Conservation (phyloP, 2,329 filamentous ascomycete species). For the Metarhizium rileyi region DNA sequence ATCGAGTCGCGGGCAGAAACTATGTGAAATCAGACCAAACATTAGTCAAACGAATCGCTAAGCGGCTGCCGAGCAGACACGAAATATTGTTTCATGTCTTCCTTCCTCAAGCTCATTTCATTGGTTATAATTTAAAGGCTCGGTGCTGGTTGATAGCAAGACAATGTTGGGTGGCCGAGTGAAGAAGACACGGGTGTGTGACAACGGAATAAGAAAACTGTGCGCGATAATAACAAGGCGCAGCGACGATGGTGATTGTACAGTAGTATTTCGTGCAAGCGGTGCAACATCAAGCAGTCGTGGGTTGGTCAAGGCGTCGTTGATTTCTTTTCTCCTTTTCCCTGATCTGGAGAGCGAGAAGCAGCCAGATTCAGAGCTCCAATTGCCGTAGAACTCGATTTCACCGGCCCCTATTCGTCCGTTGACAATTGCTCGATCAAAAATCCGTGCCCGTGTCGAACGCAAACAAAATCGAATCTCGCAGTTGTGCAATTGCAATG, state of each 20-base stretch:
- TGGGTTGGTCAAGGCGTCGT: background rate
- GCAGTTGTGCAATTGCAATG: background rate
- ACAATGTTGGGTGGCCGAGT: background rate
- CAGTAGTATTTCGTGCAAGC: background rate
- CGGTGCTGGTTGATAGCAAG: background rate
- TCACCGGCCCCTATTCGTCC: background rate
- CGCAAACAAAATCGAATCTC: background rate
- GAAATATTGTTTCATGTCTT: background rate
- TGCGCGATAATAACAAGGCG: background rate
- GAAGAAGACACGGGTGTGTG: background rate
- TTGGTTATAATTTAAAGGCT: background rate
- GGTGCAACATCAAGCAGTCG: background rate
- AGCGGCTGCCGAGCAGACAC: background rate
- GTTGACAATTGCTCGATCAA: background rate
- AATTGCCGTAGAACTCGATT: background rate
- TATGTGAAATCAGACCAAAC: background rate
- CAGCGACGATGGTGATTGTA: background rate
- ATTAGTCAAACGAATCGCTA: background rate
- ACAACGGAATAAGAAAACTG: background rate
- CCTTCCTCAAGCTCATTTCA: background rate
- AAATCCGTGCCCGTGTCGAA: background rate
- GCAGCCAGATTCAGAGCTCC: background rate
- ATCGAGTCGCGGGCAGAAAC: slow-evolving; percentile 6
- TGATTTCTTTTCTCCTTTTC: background rate
- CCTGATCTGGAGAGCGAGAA: background rate